phyloP scores from a whole-genome alignment of 768 basidiomycete genomes.

The Leccinum uliginosum region DNA sequence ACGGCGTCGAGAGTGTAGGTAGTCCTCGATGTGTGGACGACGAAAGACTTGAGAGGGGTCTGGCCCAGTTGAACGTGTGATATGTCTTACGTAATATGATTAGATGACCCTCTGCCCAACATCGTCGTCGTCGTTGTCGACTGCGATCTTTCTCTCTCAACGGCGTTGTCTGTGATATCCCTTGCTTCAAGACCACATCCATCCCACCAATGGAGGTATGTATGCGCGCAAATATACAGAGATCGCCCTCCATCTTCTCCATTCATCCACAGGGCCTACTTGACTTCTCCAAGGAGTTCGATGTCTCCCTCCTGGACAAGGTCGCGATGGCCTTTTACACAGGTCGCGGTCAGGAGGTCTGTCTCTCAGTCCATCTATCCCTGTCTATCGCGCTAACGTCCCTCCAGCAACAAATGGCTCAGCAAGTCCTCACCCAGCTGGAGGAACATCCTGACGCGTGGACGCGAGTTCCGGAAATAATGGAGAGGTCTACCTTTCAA shows the following conservation, averaged over 20 bases:
- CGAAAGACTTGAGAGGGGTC: neutral
- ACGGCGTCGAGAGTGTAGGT: neutral
- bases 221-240: neutral
- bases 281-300: conserved; percentile 92
- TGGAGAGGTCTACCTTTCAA: conserved; percentile 78
- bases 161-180: conserved; percentile 1
- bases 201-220: conserved; percentile 37
- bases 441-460: conserved; percentile 96
- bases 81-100: conserved; percentile 31
- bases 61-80: conserved; percentile 16
- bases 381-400: conserved; percentile 6
- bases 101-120: conserved; percentile 37
- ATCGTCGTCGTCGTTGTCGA: conserved; percentile 16
- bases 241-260: conserved; percentile 7
- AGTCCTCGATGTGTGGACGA: neutral
- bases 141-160: conserved; percentile 10
- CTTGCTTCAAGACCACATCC: conserved; percentile 5
- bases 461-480: conserved; percentile 93
- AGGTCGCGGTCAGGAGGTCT: conserved; percentile 77
- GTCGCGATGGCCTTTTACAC: conserved; percentile 92
- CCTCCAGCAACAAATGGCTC: conserved; percentile 87
- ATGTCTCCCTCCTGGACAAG: conserved; percentile 88
- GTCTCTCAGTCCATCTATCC: conserved; percentile 18
- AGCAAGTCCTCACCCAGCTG: conserved; percentile 90
- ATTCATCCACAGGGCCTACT: conserved; percentile 62